Base-by-base conservation (phyloP, 1,284 basidiomycete genomes). In the Naganishia sp. region DNA sequence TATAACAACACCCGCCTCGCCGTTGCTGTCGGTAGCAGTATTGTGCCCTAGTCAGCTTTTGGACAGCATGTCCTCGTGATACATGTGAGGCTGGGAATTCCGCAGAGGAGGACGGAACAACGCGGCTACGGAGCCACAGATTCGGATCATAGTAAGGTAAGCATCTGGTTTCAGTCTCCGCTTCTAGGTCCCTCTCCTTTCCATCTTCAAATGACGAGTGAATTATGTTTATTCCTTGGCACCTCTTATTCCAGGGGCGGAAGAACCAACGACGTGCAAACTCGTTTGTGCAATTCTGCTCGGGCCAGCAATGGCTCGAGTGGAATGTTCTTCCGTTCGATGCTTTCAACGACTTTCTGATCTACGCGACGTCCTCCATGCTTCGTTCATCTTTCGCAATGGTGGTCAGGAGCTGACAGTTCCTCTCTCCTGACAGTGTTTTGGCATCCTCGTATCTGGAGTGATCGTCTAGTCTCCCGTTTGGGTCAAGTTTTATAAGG, bases 341-440 rank as follows among this genome's bases (percentile, higher is more conserved):
- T 61, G 58, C 58, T 61, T 61, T 61, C 58, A 61, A 51, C 47
- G 58, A 61, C 58, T 61, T 61, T 61, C 58, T 61, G 58, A 61
- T 61, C 42, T 39, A 39, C 45, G 32, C 58, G 15, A 50, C n/a
- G 3, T 17, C 39, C 50, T 51, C 31, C n/a, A 17, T 39, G 17
- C 13, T 51, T 51, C 35, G 46, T 43, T 13, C 13, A 39, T 39
- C 13, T 39, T 39, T 13, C 35, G 13, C 35, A 13, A 10, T 39
- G 35, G 13, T 9, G 13, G 35, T 39, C 35, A 39, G 35, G 35
- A 6, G 35, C 35, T 39, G 13, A 39, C 35, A 39, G 7, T 39
- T 13, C 7, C 13, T 9, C 35, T 10, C 35, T 13, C 13, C 35
- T 13, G 35, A 39, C 35, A 39, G 35, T 39, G 35, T 39, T 39